phyloP scores from a whole-genome alignment of 2,329 filamentous ascomycete species.

The Trichophyton equinum region DNA sequence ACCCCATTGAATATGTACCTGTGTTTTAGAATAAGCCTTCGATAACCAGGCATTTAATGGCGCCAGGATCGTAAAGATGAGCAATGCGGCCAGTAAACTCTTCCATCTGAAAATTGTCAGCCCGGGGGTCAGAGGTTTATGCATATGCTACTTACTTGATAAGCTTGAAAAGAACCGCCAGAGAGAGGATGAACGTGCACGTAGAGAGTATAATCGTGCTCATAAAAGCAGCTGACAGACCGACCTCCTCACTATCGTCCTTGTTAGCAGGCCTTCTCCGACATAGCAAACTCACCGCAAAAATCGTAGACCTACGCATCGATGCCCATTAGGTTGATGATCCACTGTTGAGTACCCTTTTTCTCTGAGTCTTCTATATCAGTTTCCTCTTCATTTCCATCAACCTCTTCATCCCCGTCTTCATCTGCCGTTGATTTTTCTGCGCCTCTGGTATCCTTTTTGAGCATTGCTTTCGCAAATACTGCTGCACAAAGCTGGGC shows the following conservation, averaged over 20 bases:
- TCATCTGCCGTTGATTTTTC: not conserved
- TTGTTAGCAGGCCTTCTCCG: not conserved
- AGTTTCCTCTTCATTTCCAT: not conserved
- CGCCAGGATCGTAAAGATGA: not conserved
- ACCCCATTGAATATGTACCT: not conserved
- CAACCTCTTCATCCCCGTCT: not conserved
- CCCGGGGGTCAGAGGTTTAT: not conserved
- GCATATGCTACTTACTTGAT: not conserved
- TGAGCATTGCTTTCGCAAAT: constrained; percentile 5
- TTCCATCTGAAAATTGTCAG: not conserved
- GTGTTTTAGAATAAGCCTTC: not conserved
- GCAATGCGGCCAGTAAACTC: not conserved
- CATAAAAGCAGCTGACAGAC: not conserved
- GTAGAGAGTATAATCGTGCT: constrained; percentile 1
- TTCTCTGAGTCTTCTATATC: not conserved
- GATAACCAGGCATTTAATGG: constrained; percentile 1
- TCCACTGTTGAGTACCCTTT: constrained; percentile 1
- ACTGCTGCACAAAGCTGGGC: constrained; percentile 4
- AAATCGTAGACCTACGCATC: not conserved
- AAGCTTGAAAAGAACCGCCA: not conserved
- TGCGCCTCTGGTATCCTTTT: not conserved
- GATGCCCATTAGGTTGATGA: constrained; percentile 3
- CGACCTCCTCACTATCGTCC: not conserved
- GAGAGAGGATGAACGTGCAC: not conserved
- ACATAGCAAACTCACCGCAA: not conserved